Base-by-base conservation (phyloP, 306 rosid species). In the Mucuna pruriens region DNA sequence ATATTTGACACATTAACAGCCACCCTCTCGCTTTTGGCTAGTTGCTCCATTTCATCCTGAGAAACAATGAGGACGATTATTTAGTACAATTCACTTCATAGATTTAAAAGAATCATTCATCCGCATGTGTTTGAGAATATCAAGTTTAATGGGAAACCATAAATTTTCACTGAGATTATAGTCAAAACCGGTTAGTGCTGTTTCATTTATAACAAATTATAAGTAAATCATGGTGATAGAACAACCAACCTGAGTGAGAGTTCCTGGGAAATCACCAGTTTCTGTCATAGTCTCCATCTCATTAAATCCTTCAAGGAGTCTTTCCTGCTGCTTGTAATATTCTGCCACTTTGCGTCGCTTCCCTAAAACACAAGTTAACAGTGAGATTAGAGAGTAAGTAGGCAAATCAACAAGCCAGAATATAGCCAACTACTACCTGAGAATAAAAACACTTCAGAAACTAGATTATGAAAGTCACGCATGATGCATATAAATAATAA, bases 211-310 rank as follows among this genome's bases (percentile, higher is more conserved):
- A 22, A 55, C 11, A 72, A 64, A 64, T 75, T 42, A 51, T 20
- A 44, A 71, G 55, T 10, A 39, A 70, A 68, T 33, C 72, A 34
- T 13, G 34, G 60, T 64, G 7, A 81, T 72, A 67, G 70, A 80
- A 77, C 16, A 79, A 81, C 80, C 29, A 58, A 94, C 98, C 91
- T 90, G 90, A 9, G 97, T 84, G 11, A 89, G 95, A 81, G 80
- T 51, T 54, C 93, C 97, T 1, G 95, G 97, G 68, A 79, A 83
- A 76, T 66, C 69, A 46, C 97, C 97, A 9, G 72, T 83, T 77
- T 89, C 94, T 68, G 74, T 19, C 89, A 94, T 85, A 55, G 88
- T 64, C 65, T 94, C 98, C 95, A 94, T 90, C 83, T 91, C 98
- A 75, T 10, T 88, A 78, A 85, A 94, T 44, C 95, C 98, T 85